These are phyloP conservation scores for Dictyostelium purpureum DNA, from an alignment of 78 protist species.

Conservation along the genomic window DNA sequence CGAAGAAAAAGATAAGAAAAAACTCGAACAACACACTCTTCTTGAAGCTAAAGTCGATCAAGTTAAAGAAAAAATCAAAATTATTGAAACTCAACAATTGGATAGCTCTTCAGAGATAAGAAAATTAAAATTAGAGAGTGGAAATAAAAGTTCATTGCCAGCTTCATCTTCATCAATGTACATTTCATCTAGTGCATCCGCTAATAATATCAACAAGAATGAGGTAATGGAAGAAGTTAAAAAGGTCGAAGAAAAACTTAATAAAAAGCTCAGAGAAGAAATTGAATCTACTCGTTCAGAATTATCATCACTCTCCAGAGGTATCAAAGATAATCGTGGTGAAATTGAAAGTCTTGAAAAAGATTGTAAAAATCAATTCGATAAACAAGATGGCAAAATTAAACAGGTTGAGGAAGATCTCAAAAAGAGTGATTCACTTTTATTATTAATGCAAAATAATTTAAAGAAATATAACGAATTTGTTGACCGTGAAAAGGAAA, in stretches of 20 bases:
- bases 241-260: conserved; percentile 40
- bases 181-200: neutral
- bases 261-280: conserved; percentile 1
- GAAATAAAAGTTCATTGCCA: neutral
- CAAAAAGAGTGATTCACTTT: conserved; percentile 49
- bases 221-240: conserved; percentile 63
- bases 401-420: conserved; percentile 69
- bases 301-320: neutral
- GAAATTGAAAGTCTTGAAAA: conserved; percentile 23
- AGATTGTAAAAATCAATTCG: conserved; percentile 31
- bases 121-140: conserved; percentile 31
- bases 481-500: conserved; percentile 44
- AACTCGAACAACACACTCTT: neutral
- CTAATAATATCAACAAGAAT: conserved; percentile 2
- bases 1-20: conserved; percentile 30
- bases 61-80: conserved; percentile 44
- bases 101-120: conserved; percentile 40
- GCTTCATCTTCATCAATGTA: neutral
- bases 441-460: conserved; percentile 56
- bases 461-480: conserved; percentile 60
- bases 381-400: conserved; percentile 21
- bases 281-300: neutral
- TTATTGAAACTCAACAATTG: conserved; percentile 34
- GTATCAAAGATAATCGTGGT: neutral
- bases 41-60: conserved; percentile 35